These are phyloP conservation scores for Alternaria infectoria DNA, from an alignment of 2,329 filamentous ascomycete genomes.

Conservation along the genomic window DNA sequence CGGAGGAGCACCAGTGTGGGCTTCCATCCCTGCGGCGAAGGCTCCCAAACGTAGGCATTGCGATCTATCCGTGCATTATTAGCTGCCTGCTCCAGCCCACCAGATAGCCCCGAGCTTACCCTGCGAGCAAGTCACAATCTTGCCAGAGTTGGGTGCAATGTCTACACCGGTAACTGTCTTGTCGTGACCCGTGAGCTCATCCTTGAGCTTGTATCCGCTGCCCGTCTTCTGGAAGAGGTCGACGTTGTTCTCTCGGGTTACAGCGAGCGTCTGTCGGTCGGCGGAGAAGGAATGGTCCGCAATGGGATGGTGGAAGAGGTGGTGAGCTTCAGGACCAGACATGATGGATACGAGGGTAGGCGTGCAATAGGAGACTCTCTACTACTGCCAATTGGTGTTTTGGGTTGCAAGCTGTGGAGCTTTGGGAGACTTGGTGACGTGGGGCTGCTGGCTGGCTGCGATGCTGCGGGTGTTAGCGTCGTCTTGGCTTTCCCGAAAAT, in stretches of 20 bases:
- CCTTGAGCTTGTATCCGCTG: conserved; percentile 79
- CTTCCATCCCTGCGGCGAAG: conserved; percentile 90
- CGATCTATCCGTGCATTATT: conserved; percentile 67
- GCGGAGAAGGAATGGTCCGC: conserved; percentile 98
- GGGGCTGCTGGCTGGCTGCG: conserved; percentile 8
- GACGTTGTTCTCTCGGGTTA: conserved; percentile 86
- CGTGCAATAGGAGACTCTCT: conserved; percentile 92
- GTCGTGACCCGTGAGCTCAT: conserved; percentile 95
- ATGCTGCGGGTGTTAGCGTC: conserved; percentile 15
- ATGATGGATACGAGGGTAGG: conserved; percentile 59
- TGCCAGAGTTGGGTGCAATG: conserved; percentile 86
- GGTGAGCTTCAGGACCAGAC: conserved; percentile 88
- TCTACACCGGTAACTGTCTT: conserved; percentile 97
- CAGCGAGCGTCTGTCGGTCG: conserved; percentile 85
- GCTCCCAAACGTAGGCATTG: conserved; percentile 98
- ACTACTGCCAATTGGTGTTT: conserved; percentile 62
- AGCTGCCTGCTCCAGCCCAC: conserved; percentile 17
- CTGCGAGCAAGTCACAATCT: conserved; percentile 97
- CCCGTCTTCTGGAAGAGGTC: conserved; percentile 83
- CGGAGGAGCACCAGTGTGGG: conserved; percentile 95
- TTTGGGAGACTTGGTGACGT: conserved; percentile 12
- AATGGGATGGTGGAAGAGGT: conserved; percentile 95
- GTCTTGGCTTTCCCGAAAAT: conserved; percentile 45
- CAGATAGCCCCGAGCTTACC: conserved; percentile 58
- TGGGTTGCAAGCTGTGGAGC: conserved; percentile 7